These are phyloP conservation scores for Neurospora hispaniola DNA, from an alignment of 495 filamentous ascomycete genomes.

Conservation along the genomic window DNA sequence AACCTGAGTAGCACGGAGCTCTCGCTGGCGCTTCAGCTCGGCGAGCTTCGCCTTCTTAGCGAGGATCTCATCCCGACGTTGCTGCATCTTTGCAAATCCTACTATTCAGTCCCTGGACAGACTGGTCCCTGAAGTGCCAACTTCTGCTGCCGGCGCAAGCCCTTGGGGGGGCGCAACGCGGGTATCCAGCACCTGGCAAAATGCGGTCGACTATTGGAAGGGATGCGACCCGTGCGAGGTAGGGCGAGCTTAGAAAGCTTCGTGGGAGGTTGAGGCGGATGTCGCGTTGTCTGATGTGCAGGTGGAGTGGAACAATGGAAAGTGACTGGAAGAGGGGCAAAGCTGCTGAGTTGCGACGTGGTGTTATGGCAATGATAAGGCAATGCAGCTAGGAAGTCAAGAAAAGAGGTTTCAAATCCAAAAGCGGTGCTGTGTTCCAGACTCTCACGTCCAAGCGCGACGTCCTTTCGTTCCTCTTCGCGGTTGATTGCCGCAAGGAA, in stretches of 20 bases:
- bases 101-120: slow-evolving; percentile 28
- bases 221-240: not conserved
- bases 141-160: not conserved
- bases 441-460: not conserved
- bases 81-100: slow-evolving; percentile 49
- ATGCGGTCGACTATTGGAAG: not conserved
- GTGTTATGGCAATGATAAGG: not conserved
- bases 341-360: not conserved
- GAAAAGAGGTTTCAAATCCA: not conserved
- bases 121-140: not conserved
- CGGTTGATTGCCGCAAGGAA: not conserved
- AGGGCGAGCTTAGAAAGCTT: not conserved
- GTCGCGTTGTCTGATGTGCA: not conserved
- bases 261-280: not conserved
- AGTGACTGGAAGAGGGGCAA: not conserved
- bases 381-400: not conserved
- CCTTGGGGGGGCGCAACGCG: not conserved
- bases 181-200: not conserved
- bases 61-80: slow-evolving; percentile 85
- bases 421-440: not conserved
- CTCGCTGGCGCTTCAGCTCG: slow-evolving; percentile 86
- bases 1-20: slow-evolving; percentile 66
- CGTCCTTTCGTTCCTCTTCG: not conserved
- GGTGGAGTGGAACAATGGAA: not conserved
- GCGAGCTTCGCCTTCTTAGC: slow-evolving; percentile 91